Conservation (phyloP, 2,329 filamentous ascomycete genomes). For the Ophiostoma sp. region DNA sequence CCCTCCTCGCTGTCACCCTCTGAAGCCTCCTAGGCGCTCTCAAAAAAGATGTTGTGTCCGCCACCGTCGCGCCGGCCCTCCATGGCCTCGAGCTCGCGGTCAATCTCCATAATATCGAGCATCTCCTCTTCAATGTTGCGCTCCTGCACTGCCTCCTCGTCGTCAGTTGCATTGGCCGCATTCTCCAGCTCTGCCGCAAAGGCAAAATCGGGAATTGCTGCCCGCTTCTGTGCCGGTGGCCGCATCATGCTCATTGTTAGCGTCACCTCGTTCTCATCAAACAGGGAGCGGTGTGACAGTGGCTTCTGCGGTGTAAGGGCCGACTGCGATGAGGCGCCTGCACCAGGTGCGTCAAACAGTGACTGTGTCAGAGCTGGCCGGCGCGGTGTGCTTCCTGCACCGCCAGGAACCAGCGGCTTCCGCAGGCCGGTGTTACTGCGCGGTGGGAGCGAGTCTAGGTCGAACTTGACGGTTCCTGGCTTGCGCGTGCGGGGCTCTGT, state of each 20-base stretch:
- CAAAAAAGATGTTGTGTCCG: slow-evolving; percentile 28
- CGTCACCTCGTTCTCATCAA: slow-evolving; percentile 29
- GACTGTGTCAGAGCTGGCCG: slow-evolving; percentile 13
- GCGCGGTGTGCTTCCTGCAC: slow-evolving; percentile 20
- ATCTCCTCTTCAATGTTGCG: slow-evolving; percentile 55
- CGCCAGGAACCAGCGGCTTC: slow-evolving; percentile 17
- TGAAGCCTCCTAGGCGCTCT: slow-evolving; percentile 24
- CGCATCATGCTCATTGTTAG: slow-evolving; percentile 29
- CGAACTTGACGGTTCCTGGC: slow-evolving; percentile 42
- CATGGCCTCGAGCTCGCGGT: slow-evolving; percentile 53
- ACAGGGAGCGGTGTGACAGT: slow-evolving; percentile 24
- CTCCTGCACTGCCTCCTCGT: slow-evolving; percentile 42
- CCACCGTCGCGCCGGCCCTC: slow-evolving; percentile 45
- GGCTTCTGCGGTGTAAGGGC: slow-evolving; percentile 10
- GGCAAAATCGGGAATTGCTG: slow-evolving; percentile 35
- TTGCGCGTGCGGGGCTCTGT: slow-evolving; percentile 46
- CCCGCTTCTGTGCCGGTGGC: slow-evolving; percentile 25
- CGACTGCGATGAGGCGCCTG: neutral
- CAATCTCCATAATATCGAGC: slow-evolving; percentile 61
- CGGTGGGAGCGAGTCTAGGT: slow-evolving; percentile 40
- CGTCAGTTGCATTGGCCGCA: slow-evolving; percentile 48
- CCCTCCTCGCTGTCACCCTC: neutral
- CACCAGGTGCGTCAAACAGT: slow-evolving; percentile 22
- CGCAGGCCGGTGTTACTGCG: slow-evolving; percentile 33
- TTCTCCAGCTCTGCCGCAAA: slow-evolving; percentile 48